A percentile compares a stretch with the other conserved stretches of the same genome.
Evolutionary conservation across 1,284 basidiomycete species (phyloP).

Genomic region (Vanrija humicola): DNA sequence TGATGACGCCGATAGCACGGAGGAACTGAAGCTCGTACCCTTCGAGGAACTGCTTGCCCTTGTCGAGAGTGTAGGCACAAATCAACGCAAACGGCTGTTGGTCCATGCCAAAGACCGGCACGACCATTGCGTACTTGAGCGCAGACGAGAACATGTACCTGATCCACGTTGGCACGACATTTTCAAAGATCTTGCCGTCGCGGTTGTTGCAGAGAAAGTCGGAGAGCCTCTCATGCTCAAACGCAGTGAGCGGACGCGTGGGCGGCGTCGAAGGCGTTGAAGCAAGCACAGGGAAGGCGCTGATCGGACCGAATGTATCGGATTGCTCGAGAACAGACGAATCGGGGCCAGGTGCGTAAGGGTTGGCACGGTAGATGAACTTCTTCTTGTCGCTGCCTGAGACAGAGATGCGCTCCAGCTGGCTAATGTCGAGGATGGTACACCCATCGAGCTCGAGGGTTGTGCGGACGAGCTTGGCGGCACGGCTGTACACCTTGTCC

Average conservation of each 20-base stretch:
- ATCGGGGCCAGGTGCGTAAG: conserved; percentile 25
- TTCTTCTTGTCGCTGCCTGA: conserved; percentile 7
- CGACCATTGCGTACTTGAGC: conserved; percentile 79
- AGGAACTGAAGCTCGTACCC: conserved; percentile 89
- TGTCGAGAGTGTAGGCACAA: conserved; percentile 79
- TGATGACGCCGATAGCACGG: conserved; percentile 84
- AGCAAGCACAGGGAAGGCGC: conserved; percentile 36
- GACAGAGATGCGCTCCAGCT: conserved; percentile 76
- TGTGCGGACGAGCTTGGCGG: conserved; percentile 78
- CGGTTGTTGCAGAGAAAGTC: conserved; percentile 71
- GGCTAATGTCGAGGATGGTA: conserved; percentile 83
- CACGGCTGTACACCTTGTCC: conserved; percentile 81
- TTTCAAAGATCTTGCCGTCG: conserved; percentile 79
- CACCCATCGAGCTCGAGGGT: conserved; percentile 90
- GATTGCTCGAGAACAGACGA: conserved; percentile 32
- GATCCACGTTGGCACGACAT: conserved; percentile 71
- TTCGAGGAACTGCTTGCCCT: conserved; percentile 76
- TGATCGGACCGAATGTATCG: conserved; percentile 34
- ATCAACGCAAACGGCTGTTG: conserved; percentile 88
- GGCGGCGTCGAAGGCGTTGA: conserved; percentile 15
- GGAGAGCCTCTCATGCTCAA: conserved; percentile 69
- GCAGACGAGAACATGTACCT: conserved; percentile 71
- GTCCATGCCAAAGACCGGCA: conserved; percentile 91
- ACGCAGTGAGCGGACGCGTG: conserved; percentile 54
- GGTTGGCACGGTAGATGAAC: conserved; percentile 54